Conservation (phyloP, 345 rosid species). For the Diplotaxis tenuifolia region DNA sequence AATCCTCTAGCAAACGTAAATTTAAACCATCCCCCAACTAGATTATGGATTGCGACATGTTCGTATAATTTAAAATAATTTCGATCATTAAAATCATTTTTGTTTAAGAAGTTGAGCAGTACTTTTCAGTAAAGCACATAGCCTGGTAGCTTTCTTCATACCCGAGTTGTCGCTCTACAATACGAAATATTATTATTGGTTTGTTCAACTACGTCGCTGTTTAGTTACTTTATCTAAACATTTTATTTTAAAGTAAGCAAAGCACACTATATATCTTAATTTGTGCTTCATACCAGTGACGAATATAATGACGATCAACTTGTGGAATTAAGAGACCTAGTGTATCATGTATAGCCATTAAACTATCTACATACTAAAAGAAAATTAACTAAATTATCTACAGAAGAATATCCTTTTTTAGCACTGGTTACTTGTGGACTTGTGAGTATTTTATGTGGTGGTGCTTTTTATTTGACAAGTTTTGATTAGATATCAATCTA, state of each 20-base stretch:
- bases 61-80: not conserved
- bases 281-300: not conserved
- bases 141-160: conserved; percentile 20
- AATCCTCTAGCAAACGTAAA: not conserved
- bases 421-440: not conserved
- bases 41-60: not conserved
- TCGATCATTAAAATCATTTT: not conserved
- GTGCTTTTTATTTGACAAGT: not conserved
- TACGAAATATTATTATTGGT: not conserved
- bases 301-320: not conserved
- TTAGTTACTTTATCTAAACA: not conserved
- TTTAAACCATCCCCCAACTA: not conserved
- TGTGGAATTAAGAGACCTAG: not conserved
- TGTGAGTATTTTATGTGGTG: too few species aligned
- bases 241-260: not conserved
- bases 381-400: not conserved
- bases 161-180: conserved; percentile 8
- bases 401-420: not conserved
- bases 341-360: not conserved
- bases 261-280: not conserved
- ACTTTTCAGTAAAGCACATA: conserved; percentile 23
- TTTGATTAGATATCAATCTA: not conserved
- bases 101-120: conserved; percentile 2
- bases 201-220: conserved; percentile 2
- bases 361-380: not conserved